Conservation (phyloP, 2,329 filamentous ascomycete genomes). For the Talaromyces sp. region DNA sequence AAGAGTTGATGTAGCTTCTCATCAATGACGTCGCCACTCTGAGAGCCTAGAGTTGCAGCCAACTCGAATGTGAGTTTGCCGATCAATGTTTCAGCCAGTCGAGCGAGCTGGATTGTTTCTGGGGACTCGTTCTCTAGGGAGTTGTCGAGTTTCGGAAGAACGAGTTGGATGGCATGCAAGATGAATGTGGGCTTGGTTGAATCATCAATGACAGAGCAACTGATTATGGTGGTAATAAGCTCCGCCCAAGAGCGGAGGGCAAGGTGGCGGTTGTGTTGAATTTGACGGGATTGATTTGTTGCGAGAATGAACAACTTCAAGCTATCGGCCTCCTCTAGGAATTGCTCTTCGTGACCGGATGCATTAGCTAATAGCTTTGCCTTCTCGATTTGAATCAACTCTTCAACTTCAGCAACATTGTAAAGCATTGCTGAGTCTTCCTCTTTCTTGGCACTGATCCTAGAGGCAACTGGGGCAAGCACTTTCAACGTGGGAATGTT, state of each 20-base stretch:
- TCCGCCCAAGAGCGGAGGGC: constrained; percentile 84
- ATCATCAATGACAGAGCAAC: constrained; percentile 76
- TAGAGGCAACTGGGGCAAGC: constrained; percentile 69
- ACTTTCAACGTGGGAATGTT: constrained; percentile 59
- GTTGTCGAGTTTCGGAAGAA: constrained; percentile 82
- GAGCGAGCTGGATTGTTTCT: constrained; percentile 75
- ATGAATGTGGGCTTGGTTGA: constrained; percentile 75
- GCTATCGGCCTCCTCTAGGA: constrained; percentile 42
- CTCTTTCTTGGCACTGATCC: constrained; percentile 64
- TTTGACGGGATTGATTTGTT: constrained; percentile 43
- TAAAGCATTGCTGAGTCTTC: constrained; percentile 58
- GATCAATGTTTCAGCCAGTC: constrained; percentile 69
- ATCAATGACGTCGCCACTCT: constrained; percentile 71
- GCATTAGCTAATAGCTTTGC: constrained; percentile 43
- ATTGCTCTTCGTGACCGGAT: constrained; percentile 50
- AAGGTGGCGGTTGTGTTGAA: constrained; percentile 57
- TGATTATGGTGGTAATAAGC: constrained; percentile 79
- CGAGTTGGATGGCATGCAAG: constrained; percentile 81
- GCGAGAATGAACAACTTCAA: constrained; percentile 43
- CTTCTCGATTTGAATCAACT: constrained; percentile 66
- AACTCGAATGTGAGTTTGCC: constrained; percentile 43
- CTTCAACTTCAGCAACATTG: constrained; percentile 70
- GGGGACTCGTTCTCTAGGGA: constrained; percentile 69
- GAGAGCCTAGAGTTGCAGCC: constrained; percentile 44
- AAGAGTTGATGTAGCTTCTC: constrained; percentile 92